Evolutionary conservation across 805 yeast species (phyloP).

Genomic region (Suhomyces sp.): DNA sequence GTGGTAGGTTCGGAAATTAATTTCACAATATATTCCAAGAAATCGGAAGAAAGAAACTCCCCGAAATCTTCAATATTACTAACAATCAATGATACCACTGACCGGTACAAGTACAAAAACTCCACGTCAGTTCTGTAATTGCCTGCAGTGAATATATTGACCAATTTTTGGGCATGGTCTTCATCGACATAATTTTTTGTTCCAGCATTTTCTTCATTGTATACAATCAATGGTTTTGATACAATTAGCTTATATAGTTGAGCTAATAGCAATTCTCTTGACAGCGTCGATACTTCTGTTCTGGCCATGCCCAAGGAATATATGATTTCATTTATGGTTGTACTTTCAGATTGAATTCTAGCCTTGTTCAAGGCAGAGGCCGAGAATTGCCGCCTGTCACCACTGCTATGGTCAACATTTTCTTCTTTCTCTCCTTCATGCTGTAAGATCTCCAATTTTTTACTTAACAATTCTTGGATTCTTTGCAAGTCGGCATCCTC

Average conservation of each 20-base stretch:
- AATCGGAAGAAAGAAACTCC: conserved; percentile 31
- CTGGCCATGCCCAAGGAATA: conserved; percentile 41
- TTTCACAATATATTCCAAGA: conserved; percentile 23
- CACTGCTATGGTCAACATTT: conserved; percentile 3
- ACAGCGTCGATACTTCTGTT: conserved; percentile 44
- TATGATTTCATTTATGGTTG: conserved; percentile 47
- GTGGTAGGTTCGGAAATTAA: conserved; percentile 37
- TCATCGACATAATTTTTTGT: conserved; percentile 39
- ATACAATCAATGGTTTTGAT: conserved; percentile 37
- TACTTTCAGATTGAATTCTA: conserved; percentile 34
- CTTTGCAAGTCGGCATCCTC: conserved; percentile 14
- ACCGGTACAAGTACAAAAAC: conserved; percentile 40
- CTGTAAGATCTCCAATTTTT: conserved; percentile 12
- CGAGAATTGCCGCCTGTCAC: conserved; percentile 24
- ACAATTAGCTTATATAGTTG: conserved; percentile 50
- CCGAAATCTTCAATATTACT: conserved; percentile 54
- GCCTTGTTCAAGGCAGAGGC: conserved; percentile 32
- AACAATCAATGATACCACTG: conserved; percentile 42
- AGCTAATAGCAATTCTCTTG: conserved; percentile 50
- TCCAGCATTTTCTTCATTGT: conserved; percentile 37
- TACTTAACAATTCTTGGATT: conserved; percentile 14
- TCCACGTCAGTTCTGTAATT: conserved; percentile 42
- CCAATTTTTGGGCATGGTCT: conserved; percentile 32
- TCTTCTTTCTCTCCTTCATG: conserved; percentile 11
- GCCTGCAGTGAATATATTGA: conserved; percentile 29